Base-by-base conservation (phyloP, 371 early-diverging fungal species). In the Rhizopus arrhizus region DNA sequence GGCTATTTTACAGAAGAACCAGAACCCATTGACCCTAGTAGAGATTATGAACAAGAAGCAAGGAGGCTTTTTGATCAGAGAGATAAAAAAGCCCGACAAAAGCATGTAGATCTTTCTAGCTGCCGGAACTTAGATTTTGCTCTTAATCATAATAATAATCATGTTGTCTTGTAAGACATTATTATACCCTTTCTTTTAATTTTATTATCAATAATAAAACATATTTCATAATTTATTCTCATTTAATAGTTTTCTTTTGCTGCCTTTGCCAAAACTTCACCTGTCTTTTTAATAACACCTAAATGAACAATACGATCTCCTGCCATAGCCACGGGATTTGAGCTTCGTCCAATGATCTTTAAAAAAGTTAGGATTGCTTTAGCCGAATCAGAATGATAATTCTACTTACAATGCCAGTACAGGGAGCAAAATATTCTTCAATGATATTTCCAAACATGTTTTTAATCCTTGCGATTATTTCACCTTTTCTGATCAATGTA, bases 361-460 rank as follows among this genome's bases (percentile, higher is more conserved):
- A 49, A 53, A 2, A 34, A 33, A 50, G 35, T 58, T n/a, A 48
- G 32, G 22, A 22, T 38, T 22, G 32, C 13, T 36, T 13, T 46
- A 1, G 11, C n/a, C 34, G 9, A 84, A 12, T 85, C 78, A 41
- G 77, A 6, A 38, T 46, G 7, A 29, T 11, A 41, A 43, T 22
- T 22, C 79, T 80, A 50, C 89, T 82, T 56, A 91, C 89, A 60
- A 92, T 85, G 36, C 91, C 91, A 69, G 89, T 89, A 58, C 90
- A 89, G 0, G 96, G 94, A 22, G 94, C 87, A 77, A 81, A 91
- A 61, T 95, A 93, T 61, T 90, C 91, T 40, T 94, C 94, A 29
- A 91, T 89, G n/a, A 95, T 84, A 58, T 91, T 88, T 29, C 96
- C 96, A 77, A 95, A 95, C 40, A 96, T 92, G 58, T 92, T 92